Base-by-base conservation (phyloP, 2,329 filamentous ascomycete species). In the Aspergillus neoniger region DNA sequence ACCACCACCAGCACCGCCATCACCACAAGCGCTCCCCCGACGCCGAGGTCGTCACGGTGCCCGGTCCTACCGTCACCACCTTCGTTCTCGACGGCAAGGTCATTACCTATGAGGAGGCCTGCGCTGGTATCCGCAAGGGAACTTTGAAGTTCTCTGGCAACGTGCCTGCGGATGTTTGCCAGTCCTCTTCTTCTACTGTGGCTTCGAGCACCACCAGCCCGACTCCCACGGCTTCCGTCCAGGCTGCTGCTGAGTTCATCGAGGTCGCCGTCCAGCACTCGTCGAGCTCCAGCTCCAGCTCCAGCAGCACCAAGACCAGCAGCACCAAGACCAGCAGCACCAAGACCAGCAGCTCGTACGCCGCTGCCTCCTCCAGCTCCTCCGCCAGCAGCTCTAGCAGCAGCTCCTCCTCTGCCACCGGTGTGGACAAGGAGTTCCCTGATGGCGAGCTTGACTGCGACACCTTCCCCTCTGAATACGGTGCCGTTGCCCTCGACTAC, bases 401-500 rank as follows among this genome's bases (percentile, higher is more conserved):
- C 57, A 63, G 69, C 65, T 63, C 65, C 60, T 65, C 71, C 2
- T 65, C 67, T 36, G 80, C 76, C 54, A 80, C 71, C 23, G 91
- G 90, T 54, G 66, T 94, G 57, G 81, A 87, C 66, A 78, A 79
- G 15, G 80, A 87, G 7, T 98, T 98, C 82, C 90, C 90, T 12
- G 88, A 89, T 75, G 91, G 91, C 61, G 77, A 86, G 67, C 70
- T 96, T 57, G 77, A 83, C 65, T 98, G 95, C 80, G 78, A 76
- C 63, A 72, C 82, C 1, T 96, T 97, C 81, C 93, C 93, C 15
- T 87, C 86, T 3, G 81, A 86, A 0, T 98, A 96, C 71, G 95
- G 95, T 68, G 90, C 93, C 1, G 72, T 96, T 49, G 57, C 86
- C 52, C 79, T 95, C 30, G 73, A 83, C 58, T 94, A 89, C 82